Conservation (phyloP, 2,329 filamentous ascomycete genomes). For the Pseudogymnoascus sp. region DNA sequence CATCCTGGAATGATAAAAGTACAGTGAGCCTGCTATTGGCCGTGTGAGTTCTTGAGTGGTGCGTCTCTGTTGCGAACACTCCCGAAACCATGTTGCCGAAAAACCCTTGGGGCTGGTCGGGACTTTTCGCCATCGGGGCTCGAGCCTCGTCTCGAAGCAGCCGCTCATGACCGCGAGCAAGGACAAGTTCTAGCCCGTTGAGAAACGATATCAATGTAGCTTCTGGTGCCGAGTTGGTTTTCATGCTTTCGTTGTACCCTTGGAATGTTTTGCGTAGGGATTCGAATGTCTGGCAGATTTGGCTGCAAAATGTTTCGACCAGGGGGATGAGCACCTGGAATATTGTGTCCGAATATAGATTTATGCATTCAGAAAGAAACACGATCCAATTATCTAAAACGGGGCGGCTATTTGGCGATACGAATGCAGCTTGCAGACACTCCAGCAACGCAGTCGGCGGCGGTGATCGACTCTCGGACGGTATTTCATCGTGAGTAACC, state of each 20-base stretch:
- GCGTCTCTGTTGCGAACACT: slow-evolving; percentile 73
- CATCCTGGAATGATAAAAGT: slow-evolving; percentile 92
- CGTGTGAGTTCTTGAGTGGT: slow-evolving; percentile 71
- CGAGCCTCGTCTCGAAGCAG: slow-evolving; percentile 69
- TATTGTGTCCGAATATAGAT: slow-evolving; percentile 74
- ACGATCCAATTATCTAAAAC: slow-evolving; percentile 88
- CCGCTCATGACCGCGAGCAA: slow-evolving; percentile 80
- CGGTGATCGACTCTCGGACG: slow-evolving; percentile 31
- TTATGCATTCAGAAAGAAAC: slow-evolving; percentile 76
- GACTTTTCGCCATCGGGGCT: slow-evolving; percentile 62
- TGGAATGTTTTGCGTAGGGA: slow-evolving; percentile 61
- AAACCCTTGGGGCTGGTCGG: slow-evolving; percentile 77
- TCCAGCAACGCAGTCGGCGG: slow-evolving; percentile 68
- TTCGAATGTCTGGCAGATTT: slow-evolving; percentile 67
- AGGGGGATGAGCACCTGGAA: slow-evolving; percentile 87
- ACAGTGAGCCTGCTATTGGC: slow-evolving; percentile 92
- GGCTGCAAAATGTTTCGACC: slow-evolving; percentile 78
- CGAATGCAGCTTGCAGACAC: slow-evolving; percentile 75
- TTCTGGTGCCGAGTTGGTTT: slow-evolving; percentile 48
- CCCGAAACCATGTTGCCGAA: slow-evolving; percentile 93
- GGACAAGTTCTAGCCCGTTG: slow-evolving; percentile 85
- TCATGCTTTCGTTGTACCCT: slow-evolving; percentile 27
- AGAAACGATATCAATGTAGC: slow-evolving; percentile 75
- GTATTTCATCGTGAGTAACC: slow-evolving; percentile 36
- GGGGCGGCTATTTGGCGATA: slow-evolving; percentile 62